Base-by-base conservation (phyloP, 179 eudicot species). In the Dionaea muscipula region DNA sequence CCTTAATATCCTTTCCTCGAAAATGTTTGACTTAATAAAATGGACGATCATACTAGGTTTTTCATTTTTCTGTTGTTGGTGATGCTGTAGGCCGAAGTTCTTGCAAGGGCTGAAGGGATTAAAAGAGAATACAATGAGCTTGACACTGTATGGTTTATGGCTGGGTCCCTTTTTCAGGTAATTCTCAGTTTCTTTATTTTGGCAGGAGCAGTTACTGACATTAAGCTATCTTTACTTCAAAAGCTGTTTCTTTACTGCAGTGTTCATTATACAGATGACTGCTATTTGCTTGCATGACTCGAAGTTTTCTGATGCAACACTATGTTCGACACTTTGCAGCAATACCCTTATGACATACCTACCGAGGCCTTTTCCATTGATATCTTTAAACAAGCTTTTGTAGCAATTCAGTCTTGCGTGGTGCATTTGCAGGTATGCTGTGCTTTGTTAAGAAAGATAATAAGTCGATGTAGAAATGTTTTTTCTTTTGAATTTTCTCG, bases 71-170 rank as follows among this genome's bases (percentile, higher is more conserved):
- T 43, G 8, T 43, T 50, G 17, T 13, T 77, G 72, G 59, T 44
- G 47, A 51, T 59, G 24, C n/a, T 60, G 37, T 63, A 93, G 99
- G 93, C 81, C 62, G 96, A 88, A 66, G 78, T 88, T 57, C 57
- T 77, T 65, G 82, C 63, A 66, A 82, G 99, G 72, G 78, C 81
- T 53, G 93, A 82, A 65, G 99, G 94, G 59, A 84, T 93, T 41
- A 88, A 75, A 66, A 80, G 80, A 68, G 99, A 93, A 72, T 93
- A 93, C 65, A 70, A 82, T 59, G 99, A 88, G 75, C 99, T 93
- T 56, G 99, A 93, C 76, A 93, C 99, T 47, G 96, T 93, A 35
- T 93, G 99, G 99, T 93, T 93, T 67, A 93, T 93, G 99, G 99
- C 99, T 52, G 99, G 99, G 48, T 93, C 99, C 17, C 73, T 93